A percentile compares a stretch with the other conserved stretches of the same genome.
Conservation (phyloP, 306 rosid species). For the Lagenaria siceraria region DNA sequence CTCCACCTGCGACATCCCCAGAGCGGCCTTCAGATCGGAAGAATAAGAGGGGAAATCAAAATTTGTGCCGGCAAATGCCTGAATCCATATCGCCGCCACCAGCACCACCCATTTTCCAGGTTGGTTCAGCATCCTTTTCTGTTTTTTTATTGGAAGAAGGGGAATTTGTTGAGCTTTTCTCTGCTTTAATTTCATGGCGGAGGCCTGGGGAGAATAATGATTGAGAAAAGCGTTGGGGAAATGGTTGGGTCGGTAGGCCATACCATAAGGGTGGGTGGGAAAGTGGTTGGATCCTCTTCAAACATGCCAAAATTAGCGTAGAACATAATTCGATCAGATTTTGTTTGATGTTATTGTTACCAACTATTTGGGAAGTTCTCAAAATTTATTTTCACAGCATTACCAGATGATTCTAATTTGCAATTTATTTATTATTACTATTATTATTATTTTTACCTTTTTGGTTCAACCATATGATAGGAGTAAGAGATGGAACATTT, state of each 20-base stretch:
- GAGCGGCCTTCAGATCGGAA: slow-evolving; percentile 46
- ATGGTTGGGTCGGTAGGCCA: background rate
- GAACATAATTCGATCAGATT: background rate
- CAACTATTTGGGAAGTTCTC: too few relatives aligned
- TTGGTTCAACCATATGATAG: too few relatives aligned
- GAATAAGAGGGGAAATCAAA: slow-evolving; percentile 89
- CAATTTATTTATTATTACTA: too few relatives aligned
- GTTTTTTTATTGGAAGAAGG: background rate
- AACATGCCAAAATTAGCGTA: background rate
- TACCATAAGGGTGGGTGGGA: background rate
- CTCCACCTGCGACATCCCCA: slow-evolving; percentile 64
- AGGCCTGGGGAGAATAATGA: background rate
- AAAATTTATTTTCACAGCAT: too few relatives aligned
- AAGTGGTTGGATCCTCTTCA: background rate
- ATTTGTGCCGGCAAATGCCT: slow-evolving; percentile 83
- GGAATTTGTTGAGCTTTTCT: background rate
- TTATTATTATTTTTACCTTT: too few relatives aligned
- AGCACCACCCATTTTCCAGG: slow-evolving; percentile 79
- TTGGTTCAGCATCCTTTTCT: slow-evolving; percentile 47
- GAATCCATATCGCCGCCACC: slow-evolving; percentile 83
- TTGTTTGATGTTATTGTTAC: background rate
- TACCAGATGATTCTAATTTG: too few relatives aligned
- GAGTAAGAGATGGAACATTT: too few relatives aligned
- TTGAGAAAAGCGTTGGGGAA: background rate
- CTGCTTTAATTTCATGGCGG: background rate